These are phyloP conservation scores for Elaphomyces granulatus DNA, from an alignment of 495 filamentous ascomycete genomes.

Conservation along the genomic window DNA sequence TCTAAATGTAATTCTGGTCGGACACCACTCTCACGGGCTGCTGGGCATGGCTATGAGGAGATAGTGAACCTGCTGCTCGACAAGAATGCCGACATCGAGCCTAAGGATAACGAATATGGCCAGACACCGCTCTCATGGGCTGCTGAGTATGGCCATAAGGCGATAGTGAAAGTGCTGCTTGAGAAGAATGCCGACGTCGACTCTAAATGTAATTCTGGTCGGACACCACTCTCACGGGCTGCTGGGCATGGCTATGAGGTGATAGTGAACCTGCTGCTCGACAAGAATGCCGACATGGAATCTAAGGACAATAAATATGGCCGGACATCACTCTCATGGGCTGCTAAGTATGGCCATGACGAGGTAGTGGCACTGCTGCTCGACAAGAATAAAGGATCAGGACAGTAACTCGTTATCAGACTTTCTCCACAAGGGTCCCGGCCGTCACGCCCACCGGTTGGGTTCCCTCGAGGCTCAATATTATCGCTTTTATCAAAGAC, in stretches of 20 bases:
- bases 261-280: constrained; percentile 11
- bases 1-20: background rate
- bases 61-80: background rate
- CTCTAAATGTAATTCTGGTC: constrained; percentile 4
- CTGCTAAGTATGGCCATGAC: constrained; percentile 5
- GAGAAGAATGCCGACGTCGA: constrained; percentile 2
- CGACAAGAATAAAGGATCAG: constrained; percentile 5
- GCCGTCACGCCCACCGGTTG: too few relatives aligned
- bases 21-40: background rate
- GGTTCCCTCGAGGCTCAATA: too few relatives aligned
- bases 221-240: background rate
- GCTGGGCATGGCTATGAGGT: constrained; percentile 4
- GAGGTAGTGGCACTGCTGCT: constrained; percentile 12
- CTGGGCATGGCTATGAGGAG: background rate
- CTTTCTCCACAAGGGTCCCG: too few relatives aligned
- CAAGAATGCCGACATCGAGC: background rate
- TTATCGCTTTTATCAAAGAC: too few relatives aligned
- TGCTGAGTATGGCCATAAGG: background rate
- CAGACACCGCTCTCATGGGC: background rate
- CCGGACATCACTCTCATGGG: constrained; percentile 8
- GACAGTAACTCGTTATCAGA: too few relatives aligned
- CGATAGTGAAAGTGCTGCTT: constrained; percentile 3
- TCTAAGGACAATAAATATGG: too few relatives aligned
- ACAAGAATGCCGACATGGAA: constrained; percentile 4
- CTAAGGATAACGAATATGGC: background rate